Base-by-base conservation (phyloP, 257 asterid species). In the Echites panduratus region DNA sequence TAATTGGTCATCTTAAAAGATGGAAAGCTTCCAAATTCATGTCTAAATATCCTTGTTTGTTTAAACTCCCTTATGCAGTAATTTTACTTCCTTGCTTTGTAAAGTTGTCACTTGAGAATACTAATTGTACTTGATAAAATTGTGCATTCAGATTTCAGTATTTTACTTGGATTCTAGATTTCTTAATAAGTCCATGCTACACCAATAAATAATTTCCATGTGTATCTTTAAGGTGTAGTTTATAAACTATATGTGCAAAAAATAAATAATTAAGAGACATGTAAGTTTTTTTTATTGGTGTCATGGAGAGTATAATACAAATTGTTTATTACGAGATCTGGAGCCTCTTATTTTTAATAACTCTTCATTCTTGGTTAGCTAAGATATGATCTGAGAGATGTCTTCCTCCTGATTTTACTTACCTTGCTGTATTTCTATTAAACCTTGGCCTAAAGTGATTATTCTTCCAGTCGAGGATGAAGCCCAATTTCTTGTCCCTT, bases 1-100 rank as follows among this genome's bases (percentile, higher is more conserved):
- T 24, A 26, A 41, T 66, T 43, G 3, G 70, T 45, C 13, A 65
- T 29, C 63, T 35, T 64, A 65, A 65, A 32, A 65, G 70, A 64
- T 65, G 20, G 11, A 24, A 50, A 14, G 47, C 27, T 50, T 32
- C n/a, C n/a, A 32, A 20, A 17, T 13, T 38, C 66, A 44, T 54
- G 32, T 53, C 74, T 66, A 32, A 14, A 38, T 14, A 3, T 32
- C 38, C 38, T 47, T 61, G 29, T 14, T 4, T 27, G 2, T 63
- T 14, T 8, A 26, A 47, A 68, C 27, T 13, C 26, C 22, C 12
- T 35, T 43, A 0, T 8, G 52, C 50, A 12, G 32, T 27, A 10
- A 13, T 50, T 62, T 16, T 64, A 43, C 54, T 66, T 49, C 32
- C 65, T 35, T 26, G 41, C 52, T 32, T 6, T 22, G 4, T 40